Conservation (phyloP, 371 early-diverging fungal species). For the Smittium culicis region DNA sequence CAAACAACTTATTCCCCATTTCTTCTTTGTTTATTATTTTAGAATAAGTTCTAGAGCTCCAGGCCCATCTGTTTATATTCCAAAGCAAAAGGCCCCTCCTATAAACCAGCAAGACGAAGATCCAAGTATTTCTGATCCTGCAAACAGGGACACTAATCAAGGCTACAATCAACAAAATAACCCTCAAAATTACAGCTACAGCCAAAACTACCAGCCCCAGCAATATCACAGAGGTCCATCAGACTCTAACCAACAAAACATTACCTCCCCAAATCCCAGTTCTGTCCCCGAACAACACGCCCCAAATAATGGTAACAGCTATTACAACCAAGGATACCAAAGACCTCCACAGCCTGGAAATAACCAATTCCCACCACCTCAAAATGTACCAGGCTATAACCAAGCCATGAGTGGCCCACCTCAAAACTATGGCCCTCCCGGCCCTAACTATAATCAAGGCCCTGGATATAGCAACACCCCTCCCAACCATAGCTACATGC, state of each 20-base stretch:
- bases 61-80: not conserved
- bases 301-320: no score
- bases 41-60: not conserved
- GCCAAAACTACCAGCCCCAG: no score
- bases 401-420: no score
- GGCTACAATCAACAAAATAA: not conserved
- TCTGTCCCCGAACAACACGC: no score
- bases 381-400: not conserved
- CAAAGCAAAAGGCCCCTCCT: not conserved
- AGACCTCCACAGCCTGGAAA: not conserved
- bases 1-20: no score
- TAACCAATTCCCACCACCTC: not conserved
- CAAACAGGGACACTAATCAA: not conserved
- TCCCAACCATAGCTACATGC: not conserved
- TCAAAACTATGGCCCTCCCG: not conserved
- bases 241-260: no score
- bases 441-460: not conserved
- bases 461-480: not conserved
- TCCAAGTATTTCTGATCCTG: not conserved
- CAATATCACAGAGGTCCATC: no score
- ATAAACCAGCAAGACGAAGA: not conserved
- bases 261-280: no score
- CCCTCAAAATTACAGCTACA: no score
- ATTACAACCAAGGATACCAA: not conserved
- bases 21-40: not conserved